Evolutionary conservation across 371 early-diverging fungal genomes (phyloP).

Genomic region (Dichotomocladium elegans): DNA sequence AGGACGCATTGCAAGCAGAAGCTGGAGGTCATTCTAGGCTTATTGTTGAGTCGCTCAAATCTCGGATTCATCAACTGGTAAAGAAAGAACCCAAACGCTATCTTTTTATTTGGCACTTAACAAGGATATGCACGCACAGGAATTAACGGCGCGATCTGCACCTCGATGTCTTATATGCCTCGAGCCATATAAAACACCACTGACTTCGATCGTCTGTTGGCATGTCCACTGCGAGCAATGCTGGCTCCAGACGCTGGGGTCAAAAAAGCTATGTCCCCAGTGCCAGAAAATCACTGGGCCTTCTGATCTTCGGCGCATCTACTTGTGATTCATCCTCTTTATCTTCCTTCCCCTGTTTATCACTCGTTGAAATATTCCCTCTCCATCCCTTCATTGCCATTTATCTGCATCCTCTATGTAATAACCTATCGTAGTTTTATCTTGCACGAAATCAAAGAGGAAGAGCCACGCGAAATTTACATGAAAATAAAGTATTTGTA

Average conservation of each 20-base stretch:
- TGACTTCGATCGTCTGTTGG: conserved; percentile 86
- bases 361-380: background rate
- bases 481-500: no score
- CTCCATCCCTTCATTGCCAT: no score
- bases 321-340: conserved; percentile 51
- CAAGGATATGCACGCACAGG: conserved; percentile 8
- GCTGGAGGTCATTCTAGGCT: conserved; percentile 48
- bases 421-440: no score
- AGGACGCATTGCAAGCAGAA: background rate
- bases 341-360: background rate
- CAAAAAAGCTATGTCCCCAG: conserved; percentile 89
- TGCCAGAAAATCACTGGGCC: conserved; percentile 88
- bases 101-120: background rate
- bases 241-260: conserved; percentile 84
- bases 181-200: conserved; percentile 70
- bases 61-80: conserved; percentile 65
- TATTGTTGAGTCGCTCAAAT: conserved; percentile 74
- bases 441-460: no score
- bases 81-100: background rate
- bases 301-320: conserved; percentile 78
- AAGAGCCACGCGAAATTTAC: no score
- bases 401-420: no score
- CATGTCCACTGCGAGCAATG: conserved; percentile 91
- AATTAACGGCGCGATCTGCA: conserved; percentile 44
- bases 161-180: conserved; percentile 81